Conservation (phyloP, 345 rosid genomes). For the Hibiscus trionum region DNA sequence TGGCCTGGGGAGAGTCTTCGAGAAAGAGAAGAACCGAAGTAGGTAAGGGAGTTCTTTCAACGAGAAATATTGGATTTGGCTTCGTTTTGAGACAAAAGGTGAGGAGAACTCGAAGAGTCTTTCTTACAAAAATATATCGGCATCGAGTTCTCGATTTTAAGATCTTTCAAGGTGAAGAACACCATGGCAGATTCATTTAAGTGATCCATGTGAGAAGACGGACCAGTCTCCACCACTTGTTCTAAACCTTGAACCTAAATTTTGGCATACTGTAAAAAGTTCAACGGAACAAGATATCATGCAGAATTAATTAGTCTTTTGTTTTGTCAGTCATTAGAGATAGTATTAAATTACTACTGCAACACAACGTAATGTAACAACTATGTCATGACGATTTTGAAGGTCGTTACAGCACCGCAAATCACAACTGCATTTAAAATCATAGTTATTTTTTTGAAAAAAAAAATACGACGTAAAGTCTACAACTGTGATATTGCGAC, state of each 20-base stretch:
- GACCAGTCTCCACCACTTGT: too few relatives aligned
- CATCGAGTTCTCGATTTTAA: constrained; percentile 21
- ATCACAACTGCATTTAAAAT: too few relatives aligned
- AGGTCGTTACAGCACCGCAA: too few relatives aligned
- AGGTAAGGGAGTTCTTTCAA: constrained; percentile 18
- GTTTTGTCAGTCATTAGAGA: too few relatives aligned
- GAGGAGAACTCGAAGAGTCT: constrained; percentile 25
- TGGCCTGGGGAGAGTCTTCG: constrained; percentile 29
- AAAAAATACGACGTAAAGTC: too few relatives aligned
- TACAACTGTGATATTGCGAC: too few relatives aligned
- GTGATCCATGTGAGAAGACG: constrained; percentile 16
- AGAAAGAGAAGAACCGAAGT: constrained; percentile 31
- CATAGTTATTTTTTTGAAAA: too few relatives aligned
- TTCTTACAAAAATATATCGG: constrained; percentile 25
- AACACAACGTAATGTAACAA: too few relatives aligned
- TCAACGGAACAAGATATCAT: neutral
- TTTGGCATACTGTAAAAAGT: neutral
- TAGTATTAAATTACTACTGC: too few relatives aligned
- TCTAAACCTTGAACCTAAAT: too few relatives aligned
- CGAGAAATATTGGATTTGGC: constrained; percentile 28
- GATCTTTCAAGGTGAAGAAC: constrained; percentile 36
- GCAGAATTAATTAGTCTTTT: too few relatives aligned
- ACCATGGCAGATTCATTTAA: constrained; percentile 20
- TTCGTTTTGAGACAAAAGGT: constrained; percentile 27
- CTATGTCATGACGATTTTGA: too few relatives aligned